A percentile compares a stretch with the other conserved stretches of the same genome.
These are phyloP conservation scores for Sporormia fimetaria DNA, from an alignment of 495 filamentous ascomycete species.

Conservation along the genomic window DNA sequence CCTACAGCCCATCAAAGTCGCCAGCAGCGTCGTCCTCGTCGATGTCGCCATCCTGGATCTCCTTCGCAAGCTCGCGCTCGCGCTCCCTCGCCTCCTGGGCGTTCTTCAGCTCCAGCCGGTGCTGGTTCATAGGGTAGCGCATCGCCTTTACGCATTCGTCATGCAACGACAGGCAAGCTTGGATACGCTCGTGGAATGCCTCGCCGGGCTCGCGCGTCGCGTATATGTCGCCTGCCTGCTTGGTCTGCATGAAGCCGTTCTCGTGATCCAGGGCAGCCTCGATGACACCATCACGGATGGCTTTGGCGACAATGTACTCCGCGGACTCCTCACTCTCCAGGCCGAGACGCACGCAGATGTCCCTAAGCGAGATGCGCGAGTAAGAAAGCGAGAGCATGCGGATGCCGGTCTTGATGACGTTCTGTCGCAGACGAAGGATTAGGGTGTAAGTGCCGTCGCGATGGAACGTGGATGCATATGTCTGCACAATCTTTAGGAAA, in stretches of 20 bases:
- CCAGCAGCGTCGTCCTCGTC: slow-evolving; percentile 95
- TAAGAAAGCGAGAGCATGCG: slow-evolving; percentile 98
- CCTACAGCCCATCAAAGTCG: slow-evolving; percentile 82
- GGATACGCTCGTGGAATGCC: slow-evolving; percentile 91
- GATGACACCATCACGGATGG: slow-evolving; percentile 94
- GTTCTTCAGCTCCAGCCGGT: slow-evolving; percentile 93
- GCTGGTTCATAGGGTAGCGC: slow-evolving; percentile 99
- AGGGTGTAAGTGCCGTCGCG: slow-evolving; percentile 92
- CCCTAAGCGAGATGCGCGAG: slow-evolving; percentile 90
- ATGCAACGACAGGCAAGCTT: slow-evolving; percentile 78
- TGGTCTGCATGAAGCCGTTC: slow-evolving; percentile 96
- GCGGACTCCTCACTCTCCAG: slow-evolving; percentile 91
- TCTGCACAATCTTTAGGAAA: slow-evolving; percentile 71
- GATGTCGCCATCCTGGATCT: slow-evolving; percentile 96
- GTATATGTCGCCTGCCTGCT: slow-evolving; percentile 89
- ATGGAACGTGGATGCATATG: slow-evolving; percentile 71
- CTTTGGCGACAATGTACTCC: slow-evolving; percentile 98
- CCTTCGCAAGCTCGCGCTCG: slow-evolving; percentile 93
- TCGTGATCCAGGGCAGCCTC: slow-evolving; percentile 91
- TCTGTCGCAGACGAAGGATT: slow-evolving; percentile 86
- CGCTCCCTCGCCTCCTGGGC: slow-evolving; percentile 93
- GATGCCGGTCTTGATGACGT: slow-evolving; percentile 98
- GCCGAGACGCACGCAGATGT: slow-evolving; percentile 90
- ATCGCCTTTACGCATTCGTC: slow-evolving; percentile 99
- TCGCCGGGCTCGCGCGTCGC: slow-evolving; percentile 91